A percentile compares a stretch with the other conserved stretches of the same genome.
These are phyloP conservation scores for Sordariomycetes sp. DNA, from an alignment of 2,329 filamentous ascomycete genomes.

Conservation along the genomic window DNA sequence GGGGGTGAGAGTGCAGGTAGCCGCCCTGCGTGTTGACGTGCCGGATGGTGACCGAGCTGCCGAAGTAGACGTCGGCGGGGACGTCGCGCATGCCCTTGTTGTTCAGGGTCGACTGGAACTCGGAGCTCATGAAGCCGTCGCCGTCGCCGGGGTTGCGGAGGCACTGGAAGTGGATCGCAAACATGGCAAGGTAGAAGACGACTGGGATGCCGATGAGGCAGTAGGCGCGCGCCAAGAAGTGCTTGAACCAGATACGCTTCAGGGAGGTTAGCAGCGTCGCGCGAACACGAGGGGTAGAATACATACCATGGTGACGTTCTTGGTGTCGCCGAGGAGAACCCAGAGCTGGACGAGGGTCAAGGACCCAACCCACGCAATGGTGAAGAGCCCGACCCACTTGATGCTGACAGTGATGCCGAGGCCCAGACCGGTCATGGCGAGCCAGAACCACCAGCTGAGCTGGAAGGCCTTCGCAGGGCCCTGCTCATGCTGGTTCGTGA, in stretches of 20 bases:
- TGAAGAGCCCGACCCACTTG: constrained; percentile 98
- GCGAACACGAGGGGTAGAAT: neutral
- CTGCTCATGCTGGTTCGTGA: constrained; percentile 93
- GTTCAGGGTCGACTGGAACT: constrained; percentile 96
- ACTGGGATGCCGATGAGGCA: constrained; percentile 82
- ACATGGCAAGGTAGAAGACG: constrained; percentile 92
- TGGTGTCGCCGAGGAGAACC: constrained; percentile 82
- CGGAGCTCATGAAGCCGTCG: constrained; percentile 98
- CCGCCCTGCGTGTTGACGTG: constrained; percentile 97
- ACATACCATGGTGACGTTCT: constrained; percentile 64
- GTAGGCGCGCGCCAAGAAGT: constrained; percentile 82
- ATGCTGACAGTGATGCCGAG: constrained; percentile 87
- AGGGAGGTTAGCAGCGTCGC: constrained; percentile 7
- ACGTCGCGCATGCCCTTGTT: constrained; percentile 94
- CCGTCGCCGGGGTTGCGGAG: constrained; percentile 91
- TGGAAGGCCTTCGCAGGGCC: constrained; percentile 81
- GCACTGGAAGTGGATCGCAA: constrained; percentile 90
- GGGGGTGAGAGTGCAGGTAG: constrained; percentile 88
- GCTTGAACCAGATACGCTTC: constrained; percentile 76
- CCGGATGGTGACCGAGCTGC: constrained; percentile 73
- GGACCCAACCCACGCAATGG: constrained; percentile 91
- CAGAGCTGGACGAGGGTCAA: constrained; percentile 88
- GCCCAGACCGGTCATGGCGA: constrained; percentile 71
- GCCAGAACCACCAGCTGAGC: constrained; percentile 96
- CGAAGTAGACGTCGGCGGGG: constrained; percentile 80